Conservation (phyloP, 2,329 filamentous ascomycete genomes). For the Stagonosporopsis rhizophila region DNA sequence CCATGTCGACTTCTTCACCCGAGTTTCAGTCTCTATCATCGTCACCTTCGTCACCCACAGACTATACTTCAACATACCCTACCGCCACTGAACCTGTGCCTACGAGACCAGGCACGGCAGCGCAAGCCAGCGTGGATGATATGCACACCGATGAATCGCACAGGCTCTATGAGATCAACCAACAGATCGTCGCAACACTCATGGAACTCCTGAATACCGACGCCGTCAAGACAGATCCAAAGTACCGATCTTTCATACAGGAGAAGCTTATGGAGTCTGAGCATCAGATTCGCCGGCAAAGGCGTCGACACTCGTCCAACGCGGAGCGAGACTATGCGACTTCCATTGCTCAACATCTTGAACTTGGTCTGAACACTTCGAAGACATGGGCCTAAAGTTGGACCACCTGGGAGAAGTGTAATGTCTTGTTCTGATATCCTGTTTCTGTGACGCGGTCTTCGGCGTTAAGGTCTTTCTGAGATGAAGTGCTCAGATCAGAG, state of each 20-base stretch:
- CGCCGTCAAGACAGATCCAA: conserved; percentile 55
- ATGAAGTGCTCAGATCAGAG: conserved; percentile 44
- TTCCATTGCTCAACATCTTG: conserved; percentile 46
- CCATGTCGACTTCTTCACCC: conserved; percentile 46
- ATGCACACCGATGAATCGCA: conserved; percentile 52
- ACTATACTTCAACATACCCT: conserved; percentile 33
- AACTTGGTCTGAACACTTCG: conserved; percentile 35
- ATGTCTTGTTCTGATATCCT: not conserved
- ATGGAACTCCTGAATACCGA: conserved; percentile 63
- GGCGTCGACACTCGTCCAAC: conserved; percentile 48
- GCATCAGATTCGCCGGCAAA: conserved; percentile 56
- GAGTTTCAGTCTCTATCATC: conserved; percentile 45
- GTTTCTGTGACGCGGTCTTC: not conserved
- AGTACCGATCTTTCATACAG: conserved; percentile 59
- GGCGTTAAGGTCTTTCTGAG: conserved; percentile 36
- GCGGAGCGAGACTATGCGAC: conserved; percentile 45
- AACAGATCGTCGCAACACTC: conserved; percentile 61
- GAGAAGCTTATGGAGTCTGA: conserved; percentile 62
- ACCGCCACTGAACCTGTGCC: conserved; percentile 35
- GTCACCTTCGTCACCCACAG: conserved; percentile 37
- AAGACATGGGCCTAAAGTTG: conserved; percentile 37
- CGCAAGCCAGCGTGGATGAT: conserved; percentile 35
- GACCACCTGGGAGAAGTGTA: not conserved
- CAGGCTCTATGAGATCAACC: conserved; percentile 58
- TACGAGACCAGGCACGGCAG: conserved; percentile 21